Base-by-base conservation (phyloP, 306 rosid genomes). In the Ammopiptanthus mongolicus region DNA sequence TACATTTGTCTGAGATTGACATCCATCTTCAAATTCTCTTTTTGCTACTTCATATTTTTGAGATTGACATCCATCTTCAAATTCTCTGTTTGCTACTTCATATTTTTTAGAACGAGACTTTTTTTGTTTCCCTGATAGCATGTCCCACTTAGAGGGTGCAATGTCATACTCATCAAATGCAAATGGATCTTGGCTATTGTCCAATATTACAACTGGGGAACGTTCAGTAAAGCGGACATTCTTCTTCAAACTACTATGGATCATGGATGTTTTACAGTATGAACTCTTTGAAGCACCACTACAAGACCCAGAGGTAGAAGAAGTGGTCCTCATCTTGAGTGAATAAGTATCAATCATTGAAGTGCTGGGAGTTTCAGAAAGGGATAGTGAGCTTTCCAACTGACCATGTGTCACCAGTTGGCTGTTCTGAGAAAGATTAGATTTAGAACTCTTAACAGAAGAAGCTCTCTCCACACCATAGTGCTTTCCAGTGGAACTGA, bases 161-260 rank as follows among this genome's bases (percentile, higher is more conserved):
- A 75, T 34, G 50, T 96, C 99, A 78, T 81, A 89, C 80, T 96
- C 99, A 71, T 95, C 99, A 87, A 95, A 95, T 36, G 99, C 99
- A 87, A 90, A 95, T 31, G 99, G 99, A 84, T 92, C 99, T 69
- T 76, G 87, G 61, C 79, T 81, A 61, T 88, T 93, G 74, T 87
- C 92, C 77, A 79, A 77, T 75, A 79, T 75, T 70, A 68, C 78
- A 79, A 75, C 29, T 36, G 85, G 85, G 37, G 71, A 55, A 63
- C 55, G 71, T 53, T 87, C 86, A 28, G 33, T 61, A 47, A 76
- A 14, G 62, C 71, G 86, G 53, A 62, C 84, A 84, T 87, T 77
- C 73, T 79, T 91, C 83, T 78, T 63, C 4, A 79, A 83, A 77
- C 78, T 69, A 69, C 75, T 86, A 62, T 76, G 81, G 65, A 77